phyloP scores from a whole-genome alignment of 441 rosid species.

The Theobroma grandiflorum region DNA sequence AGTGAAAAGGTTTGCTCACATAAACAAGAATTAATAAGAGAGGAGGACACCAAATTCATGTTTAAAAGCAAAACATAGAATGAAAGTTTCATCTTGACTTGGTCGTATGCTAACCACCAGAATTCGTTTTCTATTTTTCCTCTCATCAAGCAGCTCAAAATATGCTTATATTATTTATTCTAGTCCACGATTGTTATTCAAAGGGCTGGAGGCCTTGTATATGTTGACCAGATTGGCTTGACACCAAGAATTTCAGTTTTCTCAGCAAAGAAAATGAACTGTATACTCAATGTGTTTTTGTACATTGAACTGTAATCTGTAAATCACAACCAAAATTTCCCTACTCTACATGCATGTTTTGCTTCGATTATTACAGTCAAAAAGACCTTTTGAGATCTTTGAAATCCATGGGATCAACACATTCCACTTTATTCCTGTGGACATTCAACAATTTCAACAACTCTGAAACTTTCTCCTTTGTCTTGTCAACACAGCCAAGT shows the following conservation, averaged over 20 bases:
- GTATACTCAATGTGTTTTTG: neutral
- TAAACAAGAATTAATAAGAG: no score
- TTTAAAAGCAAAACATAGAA: neutral
- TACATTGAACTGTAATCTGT: neutral
- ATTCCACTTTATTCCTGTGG: constrained; percentile 60
- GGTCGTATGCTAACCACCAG: neutral
- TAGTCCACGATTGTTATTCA: no score
- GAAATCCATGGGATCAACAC: constrained; percentile 74
- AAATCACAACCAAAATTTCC: neutral
- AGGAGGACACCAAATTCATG: neutral
- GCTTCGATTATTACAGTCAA: constrained; percentile 34
- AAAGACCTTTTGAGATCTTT: constrained; percentile 73
- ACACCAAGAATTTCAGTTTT: neutral
- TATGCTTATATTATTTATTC: no score
- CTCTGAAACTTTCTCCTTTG: constrained; percentile 76
- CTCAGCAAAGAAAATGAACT: neutral
- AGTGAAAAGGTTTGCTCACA: no score
- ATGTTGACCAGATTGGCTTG: neutral
- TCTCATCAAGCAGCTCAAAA: no score
- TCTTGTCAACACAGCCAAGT: constrained; percentile 71
- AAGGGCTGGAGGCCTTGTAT: neutral
- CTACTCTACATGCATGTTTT: neutral
- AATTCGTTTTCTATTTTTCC: no score
- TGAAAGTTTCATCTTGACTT: no score
- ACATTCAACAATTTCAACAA: constrained; percentile 68